Evolutionary conservation across 257 asterid genomes (phyloP).

Genomic region (Primulina eburnea): DNA sequence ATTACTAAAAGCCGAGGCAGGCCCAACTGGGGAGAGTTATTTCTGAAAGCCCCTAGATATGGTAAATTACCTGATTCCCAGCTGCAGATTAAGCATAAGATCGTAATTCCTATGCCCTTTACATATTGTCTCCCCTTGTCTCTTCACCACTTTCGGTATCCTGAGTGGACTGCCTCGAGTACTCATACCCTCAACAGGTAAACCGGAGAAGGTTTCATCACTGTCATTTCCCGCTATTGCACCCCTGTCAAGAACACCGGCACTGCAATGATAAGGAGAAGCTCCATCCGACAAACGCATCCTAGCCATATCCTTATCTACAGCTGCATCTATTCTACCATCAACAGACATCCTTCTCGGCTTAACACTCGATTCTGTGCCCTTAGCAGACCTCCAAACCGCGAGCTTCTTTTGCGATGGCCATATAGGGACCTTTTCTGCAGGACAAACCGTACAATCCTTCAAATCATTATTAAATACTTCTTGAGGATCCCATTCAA

Average conservation of each 20-base stretch:
- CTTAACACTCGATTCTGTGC: conserved; percentile 31
- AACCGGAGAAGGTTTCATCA: conserved; percentile 22
- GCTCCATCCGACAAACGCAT: conserved; percentile 62
- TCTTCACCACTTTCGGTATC: conserved; percentile 56
- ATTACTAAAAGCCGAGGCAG: not conserved
- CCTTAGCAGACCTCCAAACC: conserved; percentile 54
- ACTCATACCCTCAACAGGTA: not conserved
- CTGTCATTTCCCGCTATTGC: conserved; percentile 21
- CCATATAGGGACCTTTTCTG: conserved; percentile 63
- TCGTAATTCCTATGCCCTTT: conserved; percentile 74
- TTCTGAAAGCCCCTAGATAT: too few species aligned
- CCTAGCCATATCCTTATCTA: conserved; percentile 56
- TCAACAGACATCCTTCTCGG: conserved; percentile 75
- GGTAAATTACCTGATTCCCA: conserved; percentile 55
- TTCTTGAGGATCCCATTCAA: conserved; percentile 79
- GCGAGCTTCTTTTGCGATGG: conserved; percentile 90
- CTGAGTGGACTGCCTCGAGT: conserved; percentile 40
- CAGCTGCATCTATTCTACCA: conserved; percentile 57
- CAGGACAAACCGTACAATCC: conserved; percentile 53
- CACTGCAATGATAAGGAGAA: conserved; percentile 42
- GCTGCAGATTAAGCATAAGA: conserved; percentile 68
- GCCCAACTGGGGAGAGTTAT: too few species aligned
- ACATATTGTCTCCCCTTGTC: conserved; percentile 64
- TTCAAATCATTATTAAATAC: conserved; percentile 53
- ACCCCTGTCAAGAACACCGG: conserved; percentile 14